Evolutionary conservation across 2,329 filamentous ascomycete genomes (phyloP), one percentile per base, ranked within the genome.

Genomic region (Celoporthe dispersa): DNA sequence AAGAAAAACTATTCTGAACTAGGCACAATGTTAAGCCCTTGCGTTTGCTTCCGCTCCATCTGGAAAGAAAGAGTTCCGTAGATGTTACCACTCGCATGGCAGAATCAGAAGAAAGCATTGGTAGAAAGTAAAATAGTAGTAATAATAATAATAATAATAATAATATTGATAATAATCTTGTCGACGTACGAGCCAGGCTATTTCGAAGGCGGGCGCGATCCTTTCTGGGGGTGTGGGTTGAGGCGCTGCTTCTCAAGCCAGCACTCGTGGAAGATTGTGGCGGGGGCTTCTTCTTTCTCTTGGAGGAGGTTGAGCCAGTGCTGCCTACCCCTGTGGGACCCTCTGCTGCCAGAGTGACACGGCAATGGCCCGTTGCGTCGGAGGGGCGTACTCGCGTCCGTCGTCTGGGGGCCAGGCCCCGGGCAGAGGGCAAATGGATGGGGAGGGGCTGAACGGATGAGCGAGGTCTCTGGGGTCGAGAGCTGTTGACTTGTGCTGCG

Each of bases 291-390:
- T 59, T 66, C 78, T 81, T 85, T 72, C 79, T 82, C 74, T 78
- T 82, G 31, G 78, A 74, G n/a, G 76, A 74, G 33, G 73, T 73
- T 22, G 69, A 71, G 59, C 77, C 76, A 35, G 76, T 75, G 12
- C 78, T 76, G 60, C 77, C 67, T 31, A 31, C 77, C n/a, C 79
- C 0, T 77, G 71, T 7, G 87, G 88, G 0, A 87, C 88, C 70
- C 90, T 85, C 64, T 81, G 80, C 31, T 95, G 86, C 92, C 93
- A 96, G 57, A 87, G 81, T 0, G 89, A 87, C 70, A 95, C 88
- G 25, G 87, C 86, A 63, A 88, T 85, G 0, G 92, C 92, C 31
- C 92, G 85, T 73, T 92, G 90, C 1, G 91, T 92, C 25, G 86
- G 84, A 73, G 93, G 89, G 2, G 88, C 88, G 77, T 92, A 92